Conservation (phyloP, 257 asterid genomes). For the Solanum phureja region DNA sequence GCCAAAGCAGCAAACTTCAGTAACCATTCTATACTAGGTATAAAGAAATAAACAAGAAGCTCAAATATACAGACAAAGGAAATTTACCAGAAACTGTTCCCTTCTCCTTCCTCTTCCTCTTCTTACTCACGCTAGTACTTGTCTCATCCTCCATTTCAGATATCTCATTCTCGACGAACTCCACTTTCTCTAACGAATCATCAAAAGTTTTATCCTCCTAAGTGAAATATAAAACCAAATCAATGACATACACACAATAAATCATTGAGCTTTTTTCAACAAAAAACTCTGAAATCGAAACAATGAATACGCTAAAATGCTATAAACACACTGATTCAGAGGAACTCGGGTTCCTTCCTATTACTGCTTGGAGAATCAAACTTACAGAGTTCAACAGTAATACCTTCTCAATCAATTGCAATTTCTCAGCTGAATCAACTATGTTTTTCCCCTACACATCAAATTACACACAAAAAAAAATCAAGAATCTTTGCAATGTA, state of each 20-base stretch:
- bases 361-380: background rate
- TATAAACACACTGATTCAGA: background rate
- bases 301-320: background rate
- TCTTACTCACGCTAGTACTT: constrained; percentile 24
- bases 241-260: background rate
- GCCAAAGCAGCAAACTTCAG: background rate
- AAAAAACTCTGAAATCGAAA: background rate
- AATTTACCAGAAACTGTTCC: constrained; percentile 26
- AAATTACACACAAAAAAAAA: background rate
- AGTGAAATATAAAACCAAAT: background rate
- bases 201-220: constrained; percentile 41
- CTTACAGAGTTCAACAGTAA: background rate
- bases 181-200: constrained; percentile 17
- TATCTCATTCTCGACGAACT: constrained; percentile 20
- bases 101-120: constrained; percentile 80
- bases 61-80: background rate
- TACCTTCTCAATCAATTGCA: background rate
- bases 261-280: background rate
- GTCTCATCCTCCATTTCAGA: constrained; percentile 14
- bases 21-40: background rate
- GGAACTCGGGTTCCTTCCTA: background rate
- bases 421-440: background rate
- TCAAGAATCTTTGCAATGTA: background rate
- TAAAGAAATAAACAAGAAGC: background rate
- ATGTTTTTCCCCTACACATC: background rate